These are phyloP conservation scores for Rhizoclosmatium globosum DNA, from an alignment of 192 early-diverging fungal genomes.

Conservation along the genomic window DNA sequence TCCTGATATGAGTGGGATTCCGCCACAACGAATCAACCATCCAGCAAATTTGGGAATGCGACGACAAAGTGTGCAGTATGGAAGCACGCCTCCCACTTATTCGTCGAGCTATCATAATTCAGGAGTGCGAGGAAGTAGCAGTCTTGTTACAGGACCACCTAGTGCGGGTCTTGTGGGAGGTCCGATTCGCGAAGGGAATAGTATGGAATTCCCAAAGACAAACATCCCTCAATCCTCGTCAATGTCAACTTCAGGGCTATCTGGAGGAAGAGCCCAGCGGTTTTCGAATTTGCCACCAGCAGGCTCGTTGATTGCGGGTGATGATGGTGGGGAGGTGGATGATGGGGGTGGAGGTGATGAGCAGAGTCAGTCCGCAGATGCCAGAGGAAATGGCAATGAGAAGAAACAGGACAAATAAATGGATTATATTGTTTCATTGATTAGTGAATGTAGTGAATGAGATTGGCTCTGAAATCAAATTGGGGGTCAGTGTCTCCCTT, in stretches of 20 bases:
- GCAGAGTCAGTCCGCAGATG: no score
- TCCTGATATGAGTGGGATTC: slow-evolving; percentile 20
- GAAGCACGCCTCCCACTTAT: slow-evolving; percentile 11
- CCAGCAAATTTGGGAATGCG: slow-evolving; percentile 25
- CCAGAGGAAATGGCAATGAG: no score
- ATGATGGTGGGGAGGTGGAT: background rate
- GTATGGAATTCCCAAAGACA: slow-evolving; percentile 15
- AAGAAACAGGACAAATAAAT: no score
- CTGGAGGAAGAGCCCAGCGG: background rate
- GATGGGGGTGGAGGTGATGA: background rate
- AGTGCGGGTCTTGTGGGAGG: background rate
- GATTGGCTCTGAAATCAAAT: slow-evolving; percentile 5
- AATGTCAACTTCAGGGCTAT: slow-evolving; percentile 1
- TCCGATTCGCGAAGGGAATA: background rate
- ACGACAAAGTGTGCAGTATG: slow-evolving; percentile 25
- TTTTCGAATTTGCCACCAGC: slow-evolving; percentile 10
- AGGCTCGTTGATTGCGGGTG: background rate
- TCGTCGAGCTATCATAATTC: background rate
- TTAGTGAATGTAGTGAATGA: background rate
- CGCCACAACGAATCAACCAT: slow-evolving; percentile 26
- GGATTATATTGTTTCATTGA: background rate
- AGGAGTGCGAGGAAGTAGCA: background rate
- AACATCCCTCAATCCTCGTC: slow-evolving; percentile 1
- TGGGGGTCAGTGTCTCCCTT: no score
- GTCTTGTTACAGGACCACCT: background rate